Evolutionary conservation across 768 basidiomycete genomes (phyloP), one percentile per base, ranked within the genome.

Genomic region (Lentinula sp.): DNA sequence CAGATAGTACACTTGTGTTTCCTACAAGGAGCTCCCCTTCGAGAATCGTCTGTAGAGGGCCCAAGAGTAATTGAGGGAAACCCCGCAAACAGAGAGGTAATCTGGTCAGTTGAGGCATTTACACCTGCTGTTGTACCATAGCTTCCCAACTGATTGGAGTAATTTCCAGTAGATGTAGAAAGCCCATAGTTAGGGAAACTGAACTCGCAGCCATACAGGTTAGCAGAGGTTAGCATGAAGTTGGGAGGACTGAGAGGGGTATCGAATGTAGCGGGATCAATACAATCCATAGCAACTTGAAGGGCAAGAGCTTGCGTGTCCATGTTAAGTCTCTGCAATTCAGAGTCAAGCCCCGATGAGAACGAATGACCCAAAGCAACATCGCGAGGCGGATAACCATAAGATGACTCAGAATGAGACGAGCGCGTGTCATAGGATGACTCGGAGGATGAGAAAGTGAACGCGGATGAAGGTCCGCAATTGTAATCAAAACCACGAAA

Each of bases 1-100:
- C 92, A 94, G 35, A 78, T 78, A 10, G 80, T 71, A 67, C 92
- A 94, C 67, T 83, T 86, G 70, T 91, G 92, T 67, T 88, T 91
- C 73, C 86, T 89, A 68, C 88, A 84, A 5, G 86, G 81, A 63
- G 90, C 89, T 16, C 78, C 78, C 65, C 81, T 84, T 39, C 74
- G 72, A 13, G 40, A 6, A 34, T 84, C 83, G 16, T 82, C 70
- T 31, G 70, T 59, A 53, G 69, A 68, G 11, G 76, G 75, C 32
- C 78, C 72, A 18, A 78, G 70, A 54, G 79, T 73, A 15, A 78
- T 74, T 2, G 84, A 73, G 4, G 81, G 68, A 1, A 80, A 66
- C 8, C 75, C 64, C 13, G 85, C 74, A 52, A 86, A 65, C 37
- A 81, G 81, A 2, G 80, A 68, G 49, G 81, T 79, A 8, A 86